phyloP scores from a whole-genome alignment of 441 rosid genomes.

The Kokia cookei region DNA sequence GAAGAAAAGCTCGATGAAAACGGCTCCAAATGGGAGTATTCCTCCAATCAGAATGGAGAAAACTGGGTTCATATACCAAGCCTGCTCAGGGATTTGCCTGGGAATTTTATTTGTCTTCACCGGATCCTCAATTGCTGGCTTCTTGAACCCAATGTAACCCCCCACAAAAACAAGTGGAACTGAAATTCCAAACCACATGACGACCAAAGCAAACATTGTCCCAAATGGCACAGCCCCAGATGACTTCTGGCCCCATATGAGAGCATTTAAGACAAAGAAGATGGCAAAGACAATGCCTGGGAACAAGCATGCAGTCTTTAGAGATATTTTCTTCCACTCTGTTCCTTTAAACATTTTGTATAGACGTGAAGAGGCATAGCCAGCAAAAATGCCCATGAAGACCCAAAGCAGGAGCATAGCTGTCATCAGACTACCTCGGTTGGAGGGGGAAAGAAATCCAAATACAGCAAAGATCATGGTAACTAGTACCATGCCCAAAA shows the following conservation, averaged over 20 bases:
- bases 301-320: constrained; percentile 57
- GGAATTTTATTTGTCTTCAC: constrained; percentile 67
- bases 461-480: constrained; percentile 60
- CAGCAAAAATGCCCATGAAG: constrained; percentile 56
- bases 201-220: constrained; percentile 54
- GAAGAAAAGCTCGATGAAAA: constrained; percentile 38
- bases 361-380: constrained; percentile 49
- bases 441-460: constrained; percentile 62
- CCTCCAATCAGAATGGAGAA: constrained; percentile 62
- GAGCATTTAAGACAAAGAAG: constrained; percentile 49
- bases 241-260: constrained; percentile 66
- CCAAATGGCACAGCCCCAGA: constrained; percentile 67
- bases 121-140: constrained; percentile 52
- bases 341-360: constrained; percentile 62
- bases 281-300: constrained; percentile 51
- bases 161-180: constrained; percentile 61
- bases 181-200: constrained; percentile 66
- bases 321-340: constrained; percentile 55
- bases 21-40: constrained; percentile 38
- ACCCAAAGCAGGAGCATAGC: constrained; percentile 2
- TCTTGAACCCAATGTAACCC: constrained; percentile 47
- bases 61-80: constrained; percentile 66
- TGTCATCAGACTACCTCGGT: constrained; percentile 45
- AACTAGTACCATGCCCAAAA: constrained; percentile 57
- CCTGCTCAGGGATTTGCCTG: constrained; percentile 65